These are phyloP conservation scores for Didymella segeticola DNA, from an alignment of 2,329 filamentous ascomycete genomes.

Conservation along the genomic window DNA sequence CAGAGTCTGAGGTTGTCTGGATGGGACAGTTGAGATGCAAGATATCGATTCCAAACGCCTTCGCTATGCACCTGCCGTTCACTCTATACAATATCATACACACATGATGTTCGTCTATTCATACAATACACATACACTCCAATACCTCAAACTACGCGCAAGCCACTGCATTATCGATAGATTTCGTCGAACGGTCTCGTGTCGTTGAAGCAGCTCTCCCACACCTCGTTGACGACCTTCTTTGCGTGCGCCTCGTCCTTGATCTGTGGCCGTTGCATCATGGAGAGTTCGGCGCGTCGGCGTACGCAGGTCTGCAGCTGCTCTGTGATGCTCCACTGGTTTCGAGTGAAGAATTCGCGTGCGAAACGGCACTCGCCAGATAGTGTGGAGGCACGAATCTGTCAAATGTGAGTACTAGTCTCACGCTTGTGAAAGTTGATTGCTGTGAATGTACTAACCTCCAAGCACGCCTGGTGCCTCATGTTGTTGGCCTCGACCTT, in stretches of 20 bases:
- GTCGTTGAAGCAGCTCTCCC: slow-evolving; percentile 95
- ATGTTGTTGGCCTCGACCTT: slow-evolving; percentile 86
- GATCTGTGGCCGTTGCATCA: slow-evolving; percentile 78
- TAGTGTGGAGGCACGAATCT: slow-evolving; percentile 89
- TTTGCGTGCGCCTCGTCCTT: slow-evolving; percentile 86
- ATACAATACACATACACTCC: neutral
- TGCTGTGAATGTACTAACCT: slow-evolving; percentile 63
- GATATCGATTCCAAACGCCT: slow-evolving; percentile 7
- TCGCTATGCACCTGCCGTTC: slow-evolving; percentile 18
- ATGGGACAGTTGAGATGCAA: neutral
- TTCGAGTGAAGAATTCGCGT: slow-evolving; percentile 81
- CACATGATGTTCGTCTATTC: neutral
- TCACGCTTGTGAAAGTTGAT: neutral
- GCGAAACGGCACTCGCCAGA: slow-evolving; percentile 93
- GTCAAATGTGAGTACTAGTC: slow-evolving; percentile 43
- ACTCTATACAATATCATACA: slow-evolving; percentile 16
- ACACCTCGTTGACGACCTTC: slow-evolving; percentile 94
- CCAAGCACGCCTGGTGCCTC: slow-evolving; percentile 90
- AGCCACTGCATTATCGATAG: slow-evolving; percentile 66
- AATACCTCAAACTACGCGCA: neutral
- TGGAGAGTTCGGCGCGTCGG: slow-evolving; percentile 77
- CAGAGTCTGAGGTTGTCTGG: no score
- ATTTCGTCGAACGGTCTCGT: slow-evolving; percentile 97
- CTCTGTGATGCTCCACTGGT: slow-evolving; percentile 87
- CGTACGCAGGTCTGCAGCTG: slow-evolving; percentile 95